Evolutionary conservation across 306 rosid genomes (phyloP), one percentile per base, ranked within the genome.

Genomic region (Glycine soja): DNA sequence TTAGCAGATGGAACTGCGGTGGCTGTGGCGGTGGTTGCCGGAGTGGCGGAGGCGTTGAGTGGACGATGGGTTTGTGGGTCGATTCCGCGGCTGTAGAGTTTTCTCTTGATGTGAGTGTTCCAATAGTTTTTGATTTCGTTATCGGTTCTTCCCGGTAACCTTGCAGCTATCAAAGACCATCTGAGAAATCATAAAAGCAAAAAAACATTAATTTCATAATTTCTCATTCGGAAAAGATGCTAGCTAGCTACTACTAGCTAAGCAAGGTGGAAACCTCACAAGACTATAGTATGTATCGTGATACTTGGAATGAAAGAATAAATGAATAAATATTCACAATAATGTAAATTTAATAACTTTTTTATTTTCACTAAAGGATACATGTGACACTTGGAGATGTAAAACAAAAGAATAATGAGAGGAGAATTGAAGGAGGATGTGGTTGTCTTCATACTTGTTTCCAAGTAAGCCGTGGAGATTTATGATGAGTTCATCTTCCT

Each of bases 101-200:
- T 92, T 38, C 97, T 53, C 63, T 86, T 90, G 74, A 92, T 78
- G 83, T 89, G 97, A 2, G 97, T 92, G 80, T 92, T 92, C 94
- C 94, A 90, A 16, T 92, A 88, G 78, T 92, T 92, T 74, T 92
- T 92, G 6, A 92, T 90, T 83, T 92, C 97, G 4, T 92, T 92
- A 24, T 92, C 97, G 0, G 97, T 92, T 79, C 97, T 85, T 56
- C 97, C 97, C 0, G 94, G 97, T 53, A 92, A 77, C 45, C 90
- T 82, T 6, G 92, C 91, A 2, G 97, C 97, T 66, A 92, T 92
- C 7, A 90, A 56, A 18, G 97, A 92, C 97, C 97, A 92, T 76
- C 97, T 91, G 83, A 19, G 47, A 73, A 61, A 51, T 10, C 4
- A 43, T 5, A 53, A 4, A 24, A 8, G 0, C 3, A 64, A 3